phyloP scores from a whole-genome alignment of 163 green algal species.

The Botryococcus braunii region DNA sequence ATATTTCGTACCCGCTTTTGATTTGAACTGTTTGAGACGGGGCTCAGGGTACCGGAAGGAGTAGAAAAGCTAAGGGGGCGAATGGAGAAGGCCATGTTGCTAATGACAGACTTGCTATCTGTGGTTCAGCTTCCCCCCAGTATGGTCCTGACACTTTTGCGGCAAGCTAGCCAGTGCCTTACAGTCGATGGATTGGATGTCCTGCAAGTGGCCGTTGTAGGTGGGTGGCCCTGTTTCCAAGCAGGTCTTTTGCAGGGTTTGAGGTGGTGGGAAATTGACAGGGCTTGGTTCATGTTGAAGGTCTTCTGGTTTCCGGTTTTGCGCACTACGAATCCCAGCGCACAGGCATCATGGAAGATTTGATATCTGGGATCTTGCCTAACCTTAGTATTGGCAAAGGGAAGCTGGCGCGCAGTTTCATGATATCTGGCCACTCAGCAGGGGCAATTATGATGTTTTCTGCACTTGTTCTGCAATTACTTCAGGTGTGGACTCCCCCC shows the following conservation, averaged over 20 bases:
- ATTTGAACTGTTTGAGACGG: too few species aligned
- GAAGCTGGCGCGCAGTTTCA: slow-evolving; percentile 15
- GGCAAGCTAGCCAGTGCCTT: slow-evolving; percentile 31
- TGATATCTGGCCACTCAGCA: slow-evolving; percentile 11
- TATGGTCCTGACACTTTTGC: slow-evolving; percentile 46
- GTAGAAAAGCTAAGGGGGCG: slow-evolving; percentile 19
- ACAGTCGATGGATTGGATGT: slow-evolving; percentile 36
- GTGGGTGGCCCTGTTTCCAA: not conserved
- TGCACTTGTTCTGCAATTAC: slow-evolving; percentile 61
- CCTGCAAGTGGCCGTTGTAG: slow-evolving; percentile 46
- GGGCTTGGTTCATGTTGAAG: slow-evolving; percentile 12
- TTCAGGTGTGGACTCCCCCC: slow-evolving; percentile 40
- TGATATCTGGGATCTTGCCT: slow-evolving; percentile 34
- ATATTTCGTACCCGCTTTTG: not conserved
- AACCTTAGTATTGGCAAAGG: slow-evolving; percentile 16
- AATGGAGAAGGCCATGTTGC: slow-evolving; percentile 18
- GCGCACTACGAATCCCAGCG: slow-evolving; percentile 28
- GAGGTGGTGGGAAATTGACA: not conserved
- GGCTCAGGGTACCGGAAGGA: slow-evolving; percentile 22
- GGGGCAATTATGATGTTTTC: slow-evolving; percentile 39
- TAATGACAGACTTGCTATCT: slow-evolving; percentile 21
- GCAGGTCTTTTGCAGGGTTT: not conserved
- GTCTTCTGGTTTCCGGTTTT: slow-evolving; percentile 43
- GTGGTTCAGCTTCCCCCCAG: slow-evolving; percentile 26
- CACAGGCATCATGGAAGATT: slow-evolving; percentile 44